Percentiles rank a stretch among this genome's conserved stretches.
Conservation (phyloP, 306 rosid species). For the Ochetophila trinervis region DNA sequence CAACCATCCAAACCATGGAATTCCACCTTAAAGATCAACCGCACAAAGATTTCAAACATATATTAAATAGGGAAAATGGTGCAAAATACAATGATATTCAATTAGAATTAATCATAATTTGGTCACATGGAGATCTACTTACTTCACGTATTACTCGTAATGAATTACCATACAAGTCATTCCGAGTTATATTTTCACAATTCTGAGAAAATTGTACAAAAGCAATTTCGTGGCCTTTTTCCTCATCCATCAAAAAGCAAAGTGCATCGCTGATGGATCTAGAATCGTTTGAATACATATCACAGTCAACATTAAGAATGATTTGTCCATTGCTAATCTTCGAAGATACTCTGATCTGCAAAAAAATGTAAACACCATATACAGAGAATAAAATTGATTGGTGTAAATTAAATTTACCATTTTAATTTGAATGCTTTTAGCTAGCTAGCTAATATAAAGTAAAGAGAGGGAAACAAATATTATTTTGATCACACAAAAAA, state of each 20-base stretch:
- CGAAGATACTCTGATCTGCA: slow-evolving; percentile 84
- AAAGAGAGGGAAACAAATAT: no score
- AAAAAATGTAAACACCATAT: not conserved
- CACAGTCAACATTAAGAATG: slow-evolving; percentile 78
- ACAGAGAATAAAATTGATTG: no score
- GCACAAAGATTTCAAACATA: not conserved
- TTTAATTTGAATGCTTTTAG: no score
- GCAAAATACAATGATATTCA: not conserved
- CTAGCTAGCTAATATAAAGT: no score
- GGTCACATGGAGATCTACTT: slow-evolving; percentile 16
- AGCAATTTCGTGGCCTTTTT: slow-evolving; percentile 65
- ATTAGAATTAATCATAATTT: not conserved
- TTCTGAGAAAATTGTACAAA: slow-evolving; percentile 66
- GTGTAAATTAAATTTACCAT: no score
- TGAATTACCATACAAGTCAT: slow-evolving; percentile 47
- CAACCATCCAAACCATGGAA: slow-evolving; percentile 56
- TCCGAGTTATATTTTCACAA: slow-evolving; percentile 51
- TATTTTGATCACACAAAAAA: no score
- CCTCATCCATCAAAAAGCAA: slow-evolving; percentile 79
- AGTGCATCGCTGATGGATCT: slow-evolving; percentile 63
- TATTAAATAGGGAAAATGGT: not conserved
- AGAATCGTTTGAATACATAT: slow-evolving; percentile 77
- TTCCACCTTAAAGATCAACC: slow-evolving; percentile 41
- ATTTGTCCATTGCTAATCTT: slow-evolving; percentile 68
- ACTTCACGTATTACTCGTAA: slow-evolving; percentile 33